Conservation (phyloP, 2,329 filamentous ascomycete species). For the Microcyclospora pomicola region DNA sequence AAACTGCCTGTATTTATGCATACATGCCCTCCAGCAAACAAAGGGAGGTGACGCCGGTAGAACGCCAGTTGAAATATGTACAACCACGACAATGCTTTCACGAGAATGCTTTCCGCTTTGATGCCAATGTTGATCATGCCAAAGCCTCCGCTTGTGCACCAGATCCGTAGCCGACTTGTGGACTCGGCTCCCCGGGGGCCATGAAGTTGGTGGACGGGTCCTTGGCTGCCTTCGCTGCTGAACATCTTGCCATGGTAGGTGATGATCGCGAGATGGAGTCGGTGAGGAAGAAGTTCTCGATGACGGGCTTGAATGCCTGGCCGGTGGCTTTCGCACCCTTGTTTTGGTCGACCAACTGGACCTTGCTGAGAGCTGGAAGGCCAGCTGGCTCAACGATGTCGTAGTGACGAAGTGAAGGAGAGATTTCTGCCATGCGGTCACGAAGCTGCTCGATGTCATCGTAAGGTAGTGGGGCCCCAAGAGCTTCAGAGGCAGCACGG, state of each 20-base stretch:
- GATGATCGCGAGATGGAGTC: constrained; percentile 94
- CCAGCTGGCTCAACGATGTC: constrained; percentile 72
- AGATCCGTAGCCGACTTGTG: constrained; percentile 29
- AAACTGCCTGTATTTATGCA: no score
- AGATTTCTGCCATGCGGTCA: constrained; percentile 91
- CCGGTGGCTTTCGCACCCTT: constrained; percentile 66
- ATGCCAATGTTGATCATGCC: no score
- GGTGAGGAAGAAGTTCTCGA: constrained; percentile 97
- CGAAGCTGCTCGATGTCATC: constrained; percentile 81
- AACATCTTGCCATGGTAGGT: constrained; percentile 96
- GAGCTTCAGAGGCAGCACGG: constrained; percentile 80
- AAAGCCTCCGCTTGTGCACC: not conserved
- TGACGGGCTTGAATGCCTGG: constrained; percentile 65
- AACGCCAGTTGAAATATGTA: no score
- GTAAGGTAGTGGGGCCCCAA: constrained; percentile 76
- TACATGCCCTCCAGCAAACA: no score
- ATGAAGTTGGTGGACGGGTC: constrained; percentile 38
- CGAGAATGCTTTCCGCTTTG: no score
- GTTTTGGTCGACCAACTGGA: constrained; percentile 92
- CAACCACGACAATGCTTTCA: no score
- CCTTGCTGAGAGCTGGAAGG: constrained; percentile 65
- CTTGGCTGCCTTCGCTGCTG: constrained; percentile 64
- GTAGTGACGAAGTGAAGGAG: constrained; percentile 75
- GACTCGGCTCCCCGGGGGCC: constrained; percentile 31
- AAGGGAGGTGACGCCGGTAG: no score